Conservation (phyloP, 2,329 filamentous ascomycete genomes). For the Colletotrichum orbiculare region DNA sequence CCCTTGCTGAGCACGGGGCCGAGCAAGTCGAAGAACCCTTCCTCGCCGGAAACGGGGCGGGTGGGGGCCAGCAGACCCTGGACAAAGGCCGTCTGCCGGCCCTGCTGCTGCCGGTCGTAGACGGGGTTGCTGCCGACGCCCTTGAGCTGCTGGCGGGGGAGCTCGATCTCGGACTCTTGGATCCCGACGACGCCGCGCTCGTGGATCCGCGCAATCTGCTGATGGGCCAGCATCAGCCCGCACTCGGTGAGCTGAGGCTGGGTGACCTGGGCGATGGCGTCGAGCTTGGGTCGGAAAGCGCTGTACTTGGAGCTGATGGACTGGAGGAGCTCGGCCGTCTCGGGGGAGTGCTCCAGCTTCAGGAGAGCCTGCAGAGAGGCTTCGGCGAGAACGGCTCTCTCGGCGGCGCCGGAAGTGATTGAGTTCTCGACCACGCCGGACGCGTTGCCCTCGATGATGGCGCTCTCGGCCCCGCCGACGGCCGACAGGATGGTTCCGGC, state of each 20-base stretch:
- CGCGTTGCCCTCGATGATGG: no score
- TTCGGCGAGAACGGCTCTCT: conserved; percentile 3
- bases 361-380: conserved; percentile 2
- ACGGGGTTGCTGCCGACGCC: not conserved
- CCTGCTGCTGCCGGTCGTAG: no score
- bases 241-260: not conserved
- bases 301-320: conserved; percentile 3
- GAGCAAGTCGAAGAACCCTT: no score
- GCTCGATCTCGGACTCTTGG: not conserved
- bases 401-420: not conserved
- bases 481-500: no score
- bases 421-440: no score
- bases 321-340: not conserved
- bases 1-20: no score
- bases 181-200: not conserved
- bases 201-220: not conserved
- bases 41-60: no score
- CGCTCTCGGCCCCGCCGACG: no score
- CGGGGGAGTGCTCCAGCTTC: not conserved
- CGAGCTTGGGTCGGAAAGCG: conserved; percentile 3
- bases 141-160: conserved; percentile 1
- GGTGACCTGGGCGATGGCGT: not conserved
- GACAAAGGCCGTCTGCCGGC: not conserved
- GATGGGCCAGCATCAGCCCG: not conserved
- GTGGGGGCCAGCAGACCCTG: no score